Evolutionary conservation across 371 early-diverging fungal species (phyloP).

Genomic region (Mortierella sp.): DNA sequence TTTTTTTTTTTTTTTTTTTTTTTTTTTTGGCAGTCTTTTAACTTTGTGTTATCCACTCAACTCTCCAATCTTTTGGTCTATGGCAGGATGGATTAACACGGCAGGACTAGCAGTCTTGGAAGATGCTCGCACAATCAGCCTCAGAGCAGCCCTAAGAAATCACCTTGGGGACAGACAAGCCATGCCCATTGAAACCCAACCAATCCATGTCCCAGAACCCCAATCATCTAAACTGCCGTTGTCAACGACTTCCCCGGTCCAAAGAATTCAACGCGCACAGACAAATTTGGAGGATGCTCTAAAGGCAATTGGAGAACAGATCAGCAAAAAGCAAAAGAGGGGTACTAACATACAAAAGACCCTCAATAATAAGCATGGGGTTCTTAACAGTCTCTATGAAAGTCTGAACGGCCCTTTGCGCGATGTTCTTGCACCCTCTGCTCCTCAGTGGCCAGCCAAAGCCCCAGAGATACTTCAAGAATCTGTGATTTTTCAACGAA

Average conservation of each 20-base stretch:
- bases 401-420: conserved; percentile 8
- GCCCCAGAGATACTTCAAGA: neutral
- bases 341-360: conserved; percentile 8
- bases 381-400: conserved; percentile 23
- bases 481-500: conserved; percentile 3
- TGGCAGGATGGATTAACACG: conserved; percentile 16
- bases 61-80: neutral
- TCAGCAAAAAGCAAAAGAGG: conserved; percentile 10
- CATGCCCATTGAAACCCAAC: neutral
- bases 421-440: conserved; percentile 3
- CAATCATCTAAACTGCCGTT: neutral
- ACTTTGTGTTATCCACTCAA: neutral
- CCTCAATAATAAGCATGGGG: conserved; percentile 20
- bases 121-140: conserved; percentile 14
- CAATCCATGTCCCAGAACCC: conserved; percentile 4
- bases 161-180: neutral
- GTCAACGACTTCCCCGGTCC: neutral
- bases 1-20: neutral
- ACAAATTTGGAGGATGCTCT: conserved; percentile 13
- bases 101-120: conserved; percentile 2
- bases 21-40: too few species aligned
- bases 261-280: conserved; percentile 5
- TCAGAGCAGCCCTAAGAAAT: conserved; percentile 7
- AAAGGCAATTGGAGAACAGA: conserved; percentile 11
- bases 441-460: neutral